Evolutionary conservation across 176 grass and related monocot species (phyloP), one percentile per base, ranked within the genome.

Genomic region (Bolboschoenus planiculmis): DNA sequence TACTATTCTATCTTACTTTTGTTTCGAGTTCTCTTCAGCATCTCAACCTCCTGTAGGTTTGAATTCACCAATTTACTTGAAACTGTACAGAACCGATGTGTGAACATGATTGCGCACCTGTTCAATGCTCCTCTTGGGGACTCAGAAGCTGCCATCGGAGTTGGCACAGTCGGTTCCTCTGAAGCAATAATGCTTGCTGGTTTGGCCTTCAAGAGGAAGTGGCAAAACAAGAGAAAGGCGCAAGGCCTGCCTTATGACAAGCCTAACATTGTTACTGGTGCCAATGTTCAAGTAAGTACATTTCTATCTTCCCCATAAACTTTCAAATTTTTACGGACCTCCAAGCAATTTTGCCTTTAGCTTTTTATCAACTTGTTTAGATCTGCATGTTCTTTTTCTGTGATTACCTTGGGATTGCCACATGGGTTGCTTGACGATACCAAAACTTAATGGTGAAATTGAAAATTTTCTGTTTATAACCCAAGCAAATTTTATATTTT

Each of bases 171-270:
- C 34, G 94, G 94, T 18, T 93, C 94, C 0, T 97, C 94, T 0
- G 91, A 97, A 89, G 94, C 94, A 55, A 97, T 97, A 82, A 93
- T 97, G 94, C 91, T 97, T 70, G 94, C 94, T 21, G 91, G 94
- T 13, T 81, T 97, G 71, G 94, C 94, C 44, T 97, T 97, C 84
- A 97, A 97, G 78, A 83, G 94, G 2, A 29, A 85, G 7, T 97
- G 94, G 94, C 94, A 97, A 90, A 97, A 88, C 87, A 97, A 87
- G 91, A 85, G 86, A 70, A 90, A 68, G 83, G 94, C 83, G 0
- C 87, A 85, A 29, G 94, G 94, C 15, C 91, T 93, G 91, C 91
- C 91, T 71, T 97, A 46, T 71, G 94, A 97, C 94, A 97, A 91
- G 65, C 94, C 94, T 7, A 97, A 97, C 87, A 97, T 97, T 3